phyloP scores from a whole-genome alignment of 1,139 yeast genomes.

The Geotrichum citri-aurantii region DNA sequence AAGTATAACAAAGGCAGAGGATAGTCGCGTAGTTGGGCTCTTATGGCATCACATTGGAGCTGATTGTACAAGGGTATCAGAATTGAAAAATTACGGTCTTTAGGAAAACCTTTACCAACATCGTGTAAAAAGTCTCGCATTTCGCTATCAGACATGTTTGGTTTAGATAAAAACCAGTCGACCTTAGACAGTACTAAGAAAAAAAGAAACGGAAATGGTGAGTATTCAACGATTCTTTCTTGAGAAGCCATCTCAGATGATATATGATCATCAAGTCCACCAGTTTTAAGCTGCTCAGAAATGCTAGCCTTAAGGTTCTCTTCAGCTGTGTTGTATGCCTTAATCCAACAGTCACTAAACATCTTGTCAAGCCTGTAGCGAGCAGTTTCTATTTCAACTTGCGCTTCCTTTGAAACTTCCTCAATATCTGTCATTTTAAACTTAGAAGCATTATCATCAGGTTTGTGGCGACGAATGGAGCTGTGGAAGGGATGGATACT shows the following conservation, averaged over 20 bases:
- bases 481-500: constrained; percentile 1
- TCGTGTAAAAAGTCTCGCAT: constrained; percentile 58
- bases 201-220: constrained; percentile 60
- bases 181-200: constrained; percentile 51
- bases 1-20: constrained; percentile 53
- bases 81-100: constrained; percentile 59
- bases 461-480: constrained; percentile 3
- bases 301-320: constrained; percentile 40
- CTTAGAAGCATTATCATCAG: neutral
- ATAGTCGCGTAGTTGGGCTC: constrained; percentile 59
- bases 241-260: constrained; percentile 44
- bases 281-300: constrained; percentile 45
- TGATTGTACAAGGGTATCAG: constrained; percentile 57
- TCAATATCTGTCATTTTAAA: constrained; percentile 23
- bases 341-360: constrained; percentile 69
- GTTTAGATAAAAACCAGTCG: constrained; percentile 49
- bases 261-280: constrained; percentile 46
- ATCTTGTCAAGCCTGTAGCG: constrained; percentile 37
- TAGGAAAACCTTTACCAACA: constrained; percentile 80
- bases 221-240: constrained; percentile 52
- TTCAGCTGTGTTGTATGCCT: constrained; percentile 31
- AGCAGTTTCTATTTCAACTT: constrained; percentile 35
- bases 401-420: constrained; percentile 25
- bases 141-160: constrained; percentile 49
- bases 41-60: constrained; percentile 46